Percentiles rank a stretch among this genome's conserved stretches.
Conservation (phyloP, 208 protist genomes). For the Acanthamoeba royreba region DNA sequence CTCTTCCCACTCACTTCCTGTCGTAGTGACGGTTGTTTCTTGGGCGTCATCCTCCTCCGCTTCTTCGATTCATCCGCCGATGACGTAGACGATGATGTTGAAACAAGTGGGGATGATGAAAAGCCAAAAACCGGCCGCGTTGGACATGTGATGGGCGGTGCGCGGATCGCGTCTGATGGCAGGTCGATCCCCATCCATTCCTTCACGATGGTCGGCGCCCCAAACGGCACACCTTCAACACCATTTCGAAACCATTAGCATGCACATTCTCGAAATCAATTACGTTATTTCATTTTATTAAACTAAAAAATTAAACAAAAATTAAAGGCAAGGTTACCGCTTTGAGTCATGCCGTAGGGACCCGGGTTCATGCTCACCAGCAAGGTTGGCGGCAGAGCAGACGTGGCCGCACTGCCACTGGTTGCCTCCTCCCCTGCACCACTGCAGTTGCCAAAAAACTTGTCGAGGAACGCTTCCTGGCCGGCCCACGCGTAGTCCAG, state of each 20-base stretch:
- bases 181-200: background rate
- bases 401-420: no score
- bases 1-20: constrained; percentile 28
- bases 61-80: background rate
- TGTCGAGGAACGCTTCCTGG: background rate
- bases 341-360: background rate
- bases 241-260: no score
- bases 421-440: background rate
- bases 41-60: background rate
- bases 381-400: background rate
- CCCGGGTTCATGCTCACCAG: background rate
- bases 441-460: background rate
- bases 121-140: background rate
- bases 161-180: background rate
- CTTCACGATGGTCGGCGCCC: background rate
- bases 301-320: background rate
- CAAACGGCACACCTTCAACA: background rate
- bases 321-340: background rate
- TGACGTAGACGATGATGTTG: background rate
- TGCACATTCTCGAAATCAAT: no score
- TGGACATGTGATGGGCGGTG: background rate
- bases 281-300: background rate
- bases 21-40: background rate
- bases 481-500: background rate
- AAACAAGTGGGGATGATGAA: background rate